Evolutionary conservation across 495 filamentous ascomycete genomes (phyloP), one percentile per base, ranked within the genome.

Genomic region (Baudoinia panamericana): DNA sequence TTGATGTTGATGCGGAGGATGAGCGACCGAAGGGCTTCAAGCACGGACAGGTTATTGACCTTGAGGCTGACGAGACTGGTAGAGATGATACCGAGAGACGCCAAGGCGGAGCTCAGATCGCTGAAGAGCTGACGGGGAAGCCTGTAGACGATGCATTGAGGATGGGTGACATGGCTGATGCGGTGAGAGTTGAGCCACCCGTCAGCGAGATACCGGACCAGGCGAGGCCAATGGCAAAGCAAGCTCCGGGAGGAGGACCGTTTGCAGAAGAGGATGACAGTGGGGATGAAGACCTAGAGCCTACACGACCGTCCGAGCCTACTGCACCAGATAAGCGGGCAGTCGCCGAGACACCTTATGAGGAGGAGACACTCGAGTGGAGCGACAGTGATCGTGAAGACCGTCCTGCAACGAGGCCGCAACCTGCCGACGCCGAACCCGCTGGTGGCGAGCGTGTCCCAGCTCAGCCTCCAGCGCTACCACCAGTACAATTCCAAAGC

Each of bases 151-250:
- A 52, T 24, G 47, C 53, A 24, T 26, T 59, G 2, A 39, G 50
- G 12, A 62, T 67, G 61, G 57, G 58, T n/a, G 62, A 68, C 53
- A 30, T 66, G 21, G 63, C 63, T 24, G 56, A 64, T 19, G 44
- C 52, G 23, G 53, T 54, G 15, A 48, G 60, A 39, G 59, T 57
- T 19, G 63, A 67, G 16, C 65, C 66, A 30, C 64, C 68, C 12
- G 34, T 26, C 40, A 19, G 33, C 15, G 42, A 31, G 31, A 47
- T 23, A 32, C 37, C 3, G 12, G 22, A 36, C 12, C 29, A 30
- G 34, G 5, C 15, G 27, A 20, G 17, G 17, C n/a, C 28, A 17
- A n/a, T 26, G 10, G 9, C 25, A n/a, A 13, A 19, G 12, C 9
- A 6, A n/a, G n/a, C n/a, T 22, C 4, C 33, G 19, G 12, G 12